phyloP scores from a whole-genome alignment of 2,329 filamentous ascomycete species.

The Corniculantispora saksenae region DNA sequence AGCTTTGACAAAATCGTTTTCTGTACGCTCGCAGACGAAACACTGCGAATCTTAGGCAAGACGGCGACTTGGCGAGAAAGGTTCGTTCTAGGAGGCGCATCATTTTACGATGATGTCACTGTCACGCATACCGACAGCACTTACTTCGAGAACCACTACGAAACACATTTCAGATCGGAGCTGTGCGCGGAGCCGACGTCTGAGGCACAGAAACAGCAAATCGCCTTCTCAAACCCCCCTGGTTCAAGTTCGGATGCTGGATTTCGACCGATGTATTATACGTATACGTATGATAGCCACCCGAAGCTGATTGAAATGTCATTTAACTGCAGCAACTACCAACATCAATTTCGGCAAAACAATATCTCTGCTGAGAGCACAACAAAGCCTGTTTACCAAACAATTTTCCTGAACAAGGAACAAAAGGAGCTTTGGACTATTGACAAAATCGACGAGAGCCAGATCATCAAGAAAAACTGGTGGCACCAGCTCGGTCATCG shows the following conservation, averaged over 20 bases:
- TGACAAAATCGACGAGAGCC: slow-evolving; percentile 57
- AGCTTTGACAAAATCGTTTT: slow-evolving; percentile 67
- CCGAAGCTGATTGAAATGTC: slow-evolving; percentile 65
- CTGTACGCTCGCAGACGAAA: slow-evolving; percentile 65
- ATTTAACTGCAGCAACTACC: slow-evolving; percentile 76
- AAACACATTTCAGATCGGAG: slow-evolving; percentile 56
- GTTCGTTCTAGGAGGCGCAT: slow-evolving; percentile 68
- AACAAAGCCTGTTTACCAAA: slow-evolving; percentile 68
- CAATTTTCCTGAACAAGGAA: slow-evolving; percentile 64
- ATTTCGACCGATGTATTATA: slow-evolving; percentile 67
- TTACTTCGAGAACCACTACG: slow-evolving; percentile 70
- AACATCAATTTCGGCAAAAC: slow-evolving; percentile 63
- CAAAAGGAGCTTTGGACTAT: slow-evolving; percentile 59
- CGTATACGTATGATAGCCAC: slow-evolving; percentile 58
- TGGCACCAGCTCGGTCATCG: slow-evolving; percentile 68
- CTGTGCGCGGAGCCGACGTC: slow-evolving; percentile 51
- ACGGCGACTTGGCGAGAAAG: slow-evolving; percentile 62
- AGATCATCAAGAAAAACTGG: slow-evolving; percentile 65
- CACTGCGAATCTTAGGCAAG: slow-evolving; percentile 59
- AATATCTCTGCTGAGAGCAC: slow-evolving; percentile 22
- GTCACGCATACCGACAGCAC: slow-evolving; percentile 65
- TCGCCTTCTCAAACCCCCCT: slow-evolving; percentile 44
- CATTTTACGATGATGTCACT: slow-evolving; percentile 70
- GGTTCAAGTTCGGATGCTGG: slow-evolving; percentile 50
- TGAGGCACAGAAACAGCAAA: slow-evolving; percentile 39